Base-by-base conservation (phyloP, 371 early-diverging fungal genomes). In the Zychaea mexicana region DNA sequence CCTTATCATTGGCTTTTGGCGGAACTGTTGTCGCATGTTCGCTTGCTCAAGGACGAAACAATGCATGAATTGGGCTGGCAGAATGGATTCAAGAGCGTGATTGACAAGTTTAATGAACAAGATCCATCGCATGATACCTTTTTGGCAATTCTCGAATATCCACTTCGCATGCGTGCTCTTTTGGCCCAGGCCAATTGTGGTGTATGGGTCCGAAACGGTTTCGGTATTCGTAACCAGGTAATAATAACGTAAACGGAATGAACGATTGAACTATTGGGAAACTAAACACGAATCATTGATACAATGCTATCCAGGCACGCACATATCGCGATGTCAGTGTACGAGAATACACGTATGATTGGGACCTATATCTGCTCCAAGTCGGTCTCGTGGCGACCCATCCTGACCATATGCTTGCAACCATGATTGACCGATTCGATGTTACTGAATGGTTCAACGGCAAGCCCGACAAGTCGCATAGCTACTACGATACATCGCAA, bases 141-240 rank as follows among this genome's bases (percentile, higher is more conserved):
- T 36, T 60, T 81, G 61, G 59, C 67, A n/a, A 65, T 73, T 13
- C 73, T 95, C 33, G 97, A 96, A 60, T 91, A 91, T 62, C 93
- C 95, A 0, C 76, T 97, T 22, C 84, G 95, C 65, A 70, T 74
- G 4, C 57, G 78, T 39, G 91, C 88, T 5, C 71, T 94, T 26
- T 83, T 95, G 67, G 88, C 94, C 13, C 98, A 98, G 76, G 94
- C 97, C 61, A 89, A 90, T 13, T 91, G 93, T 6, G 91, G 91
- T 30, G 79, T 96, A 47, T 98, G 98, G 98, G 96, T 98, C 17
- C 81, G 98, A 57, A 98, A 98, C 70, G 98, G 98, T 9, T 89
- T 82, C 65, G 81, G 84, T 32, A 87, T 92, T 63, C 86, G 88
- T 33, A 86, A 84, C 28, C 87, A 85, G 69, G 78, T 81, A 82